phyloP scores from a whole-genome alignment of 495 filamentous ascomycete genomes.

The Delitschia confertaspora region DNA sequence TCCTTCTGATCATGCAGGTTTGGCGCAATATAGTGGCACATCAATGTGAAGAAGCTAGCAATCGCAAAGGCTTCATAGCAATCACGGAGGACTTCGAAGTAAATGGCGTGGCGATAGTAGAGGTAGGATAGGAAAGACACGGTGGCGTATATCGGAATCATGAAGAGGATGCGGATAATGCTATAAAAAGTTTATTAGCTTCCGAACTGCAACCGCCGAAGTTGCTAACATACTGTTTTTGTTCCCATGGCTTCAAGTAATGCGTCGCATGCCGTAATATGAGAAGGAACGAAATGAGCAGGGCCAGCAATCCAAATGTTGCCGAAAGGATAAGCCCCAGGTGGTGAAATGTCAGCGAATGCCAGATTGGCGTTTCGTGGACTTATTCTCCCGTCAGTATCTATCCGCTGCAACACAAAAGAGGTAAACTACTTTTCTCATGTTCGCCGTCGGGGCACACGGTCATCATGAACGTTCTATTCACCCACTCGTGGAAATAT shows the following conservation, averaged over 20 bases:
- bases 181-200: constrained; percentile 27
- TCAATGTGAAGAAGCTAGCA: constrained; percentile 78
- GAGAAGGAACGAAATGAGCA: constrained; percentile 50
- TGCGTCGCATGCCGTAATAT: constrained; percentile 72
- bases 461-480: no score
- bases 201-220: constrained; percentile 2
- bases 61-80: constrained; percentile 93
- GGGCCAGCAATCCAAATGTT: constrained; percentile 46
- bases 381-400: no score
- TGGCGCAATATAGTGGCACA: constrained; percentile 76
- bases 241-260: constrained; percentile 74
- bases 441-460: no score
- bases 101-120: constrained; percentile 73
- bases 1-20: constrained; percentile 78
- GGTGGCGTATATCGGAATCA: constrained; percentile 77
- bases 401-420: no score
- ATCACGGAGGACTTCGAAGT: constrained; percentile 71
- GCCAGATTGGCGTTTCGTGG: constrained; percentile 15
- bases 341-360: constrained; percentile 46
- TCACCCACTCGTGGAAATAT: no score
- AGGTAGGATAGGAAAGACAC: constrained; percentile 69
- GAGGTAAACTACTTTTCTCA: no score
- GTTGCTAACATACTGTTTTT: constrained; percentile 54
- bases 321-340: constrained; percentile 43
- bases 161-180: constrained; percentile 85